Evolutionary conservation across 306 rosid genomes (phyloP).

Genomic region (Cicer judaicum): DNA sequence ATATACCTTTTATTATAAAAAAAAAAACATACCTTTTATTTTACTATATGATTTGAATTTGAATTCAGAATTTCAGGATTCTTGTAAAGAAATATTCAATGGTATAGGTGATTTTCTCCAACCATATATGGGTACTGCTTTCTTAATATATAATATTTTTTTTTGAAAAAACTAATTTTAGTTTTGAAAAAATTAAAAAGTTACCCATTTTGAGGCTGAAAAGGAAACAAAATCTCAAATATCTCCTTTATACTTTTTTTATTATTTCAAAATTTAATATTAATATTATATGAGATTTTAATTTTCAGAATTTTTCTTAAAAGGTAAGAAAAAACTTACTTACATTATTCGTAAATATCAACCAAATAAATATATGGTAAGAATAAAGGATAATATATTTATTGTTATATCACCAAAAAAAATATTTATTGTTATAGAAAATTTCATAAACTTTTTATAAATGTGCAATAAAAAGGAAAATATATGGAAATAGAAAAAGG

Average conservation of each 20-base stretch:
- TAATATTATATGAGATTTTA: neutral
- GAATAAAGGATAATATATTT: neutral
- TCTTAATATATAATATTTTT: too few species aligned
- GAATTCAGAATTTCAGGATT: too few species aligned
- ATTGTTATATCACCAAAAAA: neutral
- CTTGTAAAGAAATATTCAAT: too few species aligned
- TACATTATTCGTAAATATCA: neutral
- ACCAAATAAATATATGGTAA: neutral
- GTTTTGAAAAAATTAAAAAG: neutral
- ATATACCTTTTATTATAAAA: too few species aligned
- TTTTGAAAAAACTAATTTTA: too few species aligned
- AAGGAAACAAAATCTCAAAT: slow-evolving; percentile 42
- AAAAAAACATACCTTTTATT: too few species aligned
- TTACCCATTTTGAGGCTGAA: neutral
- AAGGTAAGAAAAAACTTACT: slow-evolving; percentile 27
- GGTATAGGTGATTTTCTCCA: too few species aligned
- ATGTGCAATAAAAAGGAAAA: neutral
- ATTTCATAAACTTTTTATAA: neutral
- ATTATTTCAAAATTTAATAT: neutral
- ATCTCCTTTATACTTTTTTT: neutral
- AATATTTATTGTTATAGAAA: neutral
- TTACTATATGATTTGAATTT: too few species aligned
- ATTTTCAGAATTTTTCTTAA: neutral
- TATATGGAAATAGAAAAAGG: neutral
- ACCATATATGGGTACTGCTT: too few species aligned